A percentile compares a stretch with the other conserved stretches of the same genome.
Conservation (phyloP, 345 rosid genomes). For the Mangifera indica region DNA sequence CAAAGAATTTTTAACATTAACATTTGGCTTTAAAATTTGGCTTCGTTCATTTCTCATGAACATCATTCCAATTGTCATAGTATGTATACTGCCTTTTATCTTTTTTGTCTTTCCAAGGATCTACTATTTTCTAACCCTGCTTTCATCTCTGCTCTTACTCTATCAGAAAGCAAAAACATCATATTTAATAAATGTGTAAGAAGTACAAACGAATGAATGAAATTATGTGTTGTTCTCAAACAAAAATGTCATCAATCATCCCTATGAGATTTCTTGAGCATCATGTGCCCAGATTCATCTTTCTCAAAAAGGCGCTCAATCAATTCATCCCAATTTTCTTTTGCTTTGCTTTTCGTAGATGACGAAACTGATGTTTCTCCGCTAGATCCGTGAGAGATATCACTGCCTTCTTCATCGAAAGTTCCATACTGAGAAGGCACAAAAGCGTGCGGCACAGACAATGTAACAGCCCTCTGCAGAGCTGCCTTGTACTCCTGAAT, state of each 20-base stretch:
- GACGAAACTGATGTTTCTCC: conserved; percentile 40
- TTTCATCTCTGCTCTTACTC: no score
- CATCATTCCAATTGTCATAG: no score
- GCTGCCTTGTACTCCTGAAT: conserved; percentile 78
- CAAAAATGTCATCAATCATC: conserved; percentile 13
- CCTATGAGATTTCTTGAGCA: conserved; percentile 44
- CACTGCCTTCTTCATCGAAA: conserved; percentile 53
- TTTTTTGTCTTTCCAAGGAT: no score
- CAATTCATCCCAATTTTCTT: conserved; percentile 71
- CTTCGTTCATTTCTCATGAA: no score
- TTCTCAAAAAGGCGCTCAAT: conserved; percentile 70
- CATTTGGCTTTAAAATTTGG: no score
- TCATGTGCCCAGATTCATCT: conserved; percentile 62
- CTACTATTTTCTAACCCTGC: no score
- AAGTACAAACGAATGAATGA: conserved; percentile 26
- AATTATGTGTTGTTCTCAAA: background rate
- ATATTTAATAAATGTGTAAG: background rate
- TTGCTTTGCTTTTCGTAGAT: conserved; percentile 27
- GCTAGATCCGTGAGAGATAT: conserved; percentile 32
- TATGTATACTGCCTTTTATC: no score
- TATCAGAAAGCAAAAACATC: background rate
- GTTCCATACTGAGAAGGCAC: conserved; percentile 74
- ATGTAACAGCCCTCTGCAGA: conserved; percentile 70
- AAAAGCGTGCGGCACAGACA: conserved; percentile 72
- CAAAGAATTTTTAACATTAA: no score